phyloP scores from a whole-genome alignment of 345 rosid genomes.

The Eucalyptus melliodora region DNA sequence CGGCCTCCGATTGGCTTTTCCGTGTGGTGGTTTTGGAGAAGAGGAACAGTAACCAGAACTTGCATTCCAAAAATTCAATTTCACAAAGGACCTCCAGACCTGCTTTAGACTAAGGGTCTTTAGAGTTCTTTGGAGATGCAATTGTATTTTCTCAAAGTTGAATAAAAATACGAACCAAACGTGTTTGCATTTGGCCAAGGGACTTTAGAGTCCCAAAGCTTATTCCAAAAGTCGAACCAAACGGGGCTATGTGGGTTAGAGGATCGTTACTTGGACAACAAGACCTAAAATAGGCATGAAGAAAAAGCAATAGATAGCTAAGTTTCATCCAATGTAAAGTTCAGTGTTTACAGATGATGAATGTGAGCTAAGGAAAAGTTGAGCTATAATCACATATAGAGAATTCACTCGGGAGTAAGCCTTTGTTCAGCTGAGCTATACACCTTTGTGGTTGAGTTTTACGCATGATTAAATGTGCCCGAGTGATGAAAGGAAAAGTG shows the following conservation, averaged over 20 bases:
- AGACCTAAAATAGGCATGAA: not conserved
- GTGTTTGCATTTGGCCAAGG: no score
- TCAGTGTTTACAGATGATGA: not conserved
- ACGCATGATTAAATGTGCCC: not conserved
- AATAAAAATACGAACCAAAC: no score
- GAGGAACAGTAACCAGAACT: no score
- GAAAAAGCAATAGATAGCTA: not conserved
- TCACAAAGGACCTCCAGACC: accelerated
- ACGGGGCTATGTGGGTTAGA: no score
- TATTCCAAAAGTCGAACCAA: no score
- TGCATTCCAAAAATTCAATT: no score
- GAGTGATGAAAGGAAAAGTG: not conserved
- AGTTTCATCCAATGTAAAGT: not conserved
- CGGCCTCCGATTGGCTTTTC: no score
- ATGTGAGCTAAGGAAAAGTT: not conserved
- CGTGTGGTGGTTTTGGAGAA: no score
- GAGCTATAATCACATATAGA: not conserved
- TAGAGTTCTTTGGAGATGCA: no score
- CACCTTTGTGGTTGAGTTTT: not conserved
- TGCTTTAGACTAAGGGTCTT: no score
- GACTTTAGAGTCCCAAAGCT: no score
- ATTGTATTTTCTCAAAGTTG: no score
- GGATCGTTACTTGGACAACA: not conserved
- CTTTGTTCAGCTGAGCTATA: not conserved
- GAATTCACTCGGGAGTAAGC: not conserved